Base-by-base conservation (phyloP, 148 eudicot genomes). In the Persicaria maculosa region DNA sequence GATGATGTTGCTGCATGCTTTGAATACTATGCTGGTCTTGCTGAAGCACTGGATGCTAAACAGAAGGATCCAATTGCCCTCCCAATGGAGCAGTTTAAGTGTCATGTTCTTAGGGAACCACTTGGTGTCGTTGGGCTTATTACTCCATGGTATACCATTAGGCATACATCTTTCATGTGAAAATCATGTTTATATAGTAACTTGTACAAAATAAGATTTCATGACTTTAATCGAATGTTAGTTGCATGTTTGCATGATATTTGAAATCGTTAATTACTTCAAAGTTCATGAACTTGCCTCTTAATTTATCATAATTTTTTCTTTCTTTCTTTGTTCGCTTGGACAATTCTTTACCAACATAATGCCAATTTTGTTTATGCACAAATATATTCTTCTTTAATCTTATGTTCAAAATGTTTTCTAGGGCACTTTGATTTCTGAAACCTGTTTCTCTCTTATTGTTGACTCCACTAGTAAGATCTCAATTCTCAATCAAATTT, bases 1-100 rank as follows among this genome's bases (percentile, higher is more conserved):
- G 99, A 96, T 83, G 97, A 96, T 84, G 99, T 96, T 78, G 94
- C 94, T 79, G 87, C 83, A 36, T 92, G 97, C 80, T 96, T 96
- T 44, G 97, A 96, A 68, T 96, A 96, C 75, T 88, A 89, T 83
- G 99, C 99, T 22, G 97, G 84, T 67, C 92, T 89, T 76, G 99
- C 99, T 65, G 97, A 96, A 86, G 90, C 89, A 36, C 85, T 96
- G 74, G 99, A 96, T 85, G 84, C 87, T 70, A 89, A 88, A 77
- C 97, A 90, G 77, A 90, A 92, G 83, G 84, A 93, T 77, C 94
- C 94, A 47, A 80, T 92, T 77, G 45, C 88, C 78, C 88, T 96
- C 75, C 99, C 97, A 19, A 84, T 90, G 97, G 97, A 96, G 0
- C 82, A 93, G 81, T 90, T 96, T 76, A 96, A 90, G 79, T 78